Conservation (phyloP, 2,329 filamentous ascomycete genomes). For the Lasiodiplodia gonubiensis region DNA sequence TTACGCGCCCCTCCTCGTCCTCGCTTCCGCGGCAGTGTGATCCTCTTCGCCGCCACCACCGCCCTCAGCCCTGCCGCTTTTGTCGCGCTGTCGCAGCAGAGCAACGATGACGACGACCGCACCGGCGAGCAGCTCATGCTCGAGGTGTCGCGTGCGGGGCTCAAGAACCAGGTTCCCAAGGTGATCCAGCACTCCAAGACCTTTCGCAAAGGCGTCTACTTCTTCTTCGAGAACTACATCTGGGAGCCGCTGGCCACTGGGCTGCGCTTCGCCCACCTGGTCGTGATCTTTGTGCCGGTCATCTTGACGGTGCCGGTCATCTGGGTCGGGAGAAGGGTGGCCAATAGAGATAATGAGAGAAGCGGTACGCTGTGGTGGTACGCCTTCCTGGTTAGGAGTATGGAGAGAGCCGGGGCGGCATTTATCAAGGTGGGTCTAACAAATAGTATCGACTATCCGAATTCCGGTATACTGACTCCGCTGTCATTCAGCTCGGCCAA, state of each 20-base stretch:
- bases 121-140: conserved; percentile 89
- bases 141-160: conserved; percentile 77
- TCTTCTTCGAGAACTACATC: conserved; percentile 74
- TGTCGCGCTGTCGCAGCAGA: conserved; percentile 45
- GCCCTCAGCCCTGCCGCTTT: conserved; percentile 63
- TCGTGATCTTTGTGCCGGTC: conserved; percentile 89
- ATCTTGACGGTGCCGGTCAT: conserved; percentile 78
- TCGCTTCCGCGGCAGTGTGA: not conserved
- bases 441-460: conserved; percentile 48
- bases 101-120: conserved; percentile 59
- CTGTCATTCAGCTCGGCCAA: conserved; percentile 75
- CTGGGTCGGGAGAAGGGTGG: conserved; percentile 73
- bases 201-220: conserved; percentile 63
- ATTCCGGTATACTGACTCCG: conserved; percentile 23
- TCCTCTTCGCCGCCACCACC: conserved; percentile 20
- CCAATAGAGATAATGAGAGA: conserved; percentile 73
- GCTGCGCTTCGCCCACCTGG: conserved; percentile 83
- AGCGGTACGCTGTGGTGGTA: conserved; percentile 95
- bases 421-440: conserved; percentile 98
- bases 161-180: conserved; percentile 70
- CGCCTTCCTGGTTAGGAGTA: conserved; percentile 79
- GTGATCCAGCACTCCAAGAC: conserved; percentile 65
- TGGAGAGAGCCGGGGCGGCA: conserved; percentile 92
- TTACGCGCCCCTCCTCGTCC: conserved; percentile 24
- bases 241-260: conserved; percentile 86